Base-by-base conservation (phyloP, 1,284 basidiomycete genomes). In the Tilletia caries region DNA sequence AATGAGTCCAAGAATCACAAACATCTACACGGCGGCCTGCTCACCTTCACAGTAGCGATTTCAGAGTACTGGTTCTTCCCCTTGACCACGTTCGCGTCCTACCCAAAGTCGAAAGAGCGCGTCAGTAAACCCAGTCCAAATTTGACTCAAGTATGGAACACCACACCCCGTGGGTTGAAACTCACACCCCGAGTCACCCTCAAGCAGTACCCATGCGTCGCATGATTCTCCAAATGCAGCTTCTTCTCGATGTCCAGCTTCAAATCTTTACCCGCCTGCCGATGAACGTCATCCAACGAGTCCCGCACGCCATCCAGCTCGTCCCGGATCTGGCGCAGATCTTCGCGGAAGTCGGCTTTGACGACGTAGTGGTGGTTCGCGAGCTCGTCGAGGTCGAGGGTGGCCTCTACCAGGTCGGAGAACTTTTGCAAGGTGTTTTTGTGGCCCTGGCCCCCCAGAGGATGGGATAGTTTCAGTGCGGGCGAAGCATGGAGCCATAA, bases 191-290 rank as follows among this genome's bases (percentile, higher is more conserved):
- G 79, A 15, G 94, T 96, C 46, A 98, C 85, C 27, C 96, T 87
- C 85, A 98, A 92, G 78, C 92, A 95, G 82, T 98, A 96, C 2
- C 95, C 95, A 82, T 97, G 94, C 3, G 89, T 88, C 70, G 88
- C 88, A 71, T 91, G 92, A 79, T 96, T 95, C 85, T 99, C 96
- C 41, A 99, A 86, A 84, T 98, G 95, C 23, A 98, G 86, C 85
- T 98, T 98, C 86, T 97, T 96, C 81, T 96, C 92, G 1, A 93
- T 88, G 43, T 95, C 93, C n/a, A 98, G 81, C 3, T 87, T 88
- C 1, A 98, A 86, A 66, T 93, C 91, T 6, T 86, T 84, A 6
- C 91, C 92, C 0, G 90, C 90, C 2, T 86, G 80, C 18, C 86
- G 85, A 82, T 98, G 95, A 83, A 97, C 93, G 5, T 87, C 86